Conservation (phyloP, 2,329 filamentous ascomycete genomes). For the Tolypocladium sp. region DNA sequence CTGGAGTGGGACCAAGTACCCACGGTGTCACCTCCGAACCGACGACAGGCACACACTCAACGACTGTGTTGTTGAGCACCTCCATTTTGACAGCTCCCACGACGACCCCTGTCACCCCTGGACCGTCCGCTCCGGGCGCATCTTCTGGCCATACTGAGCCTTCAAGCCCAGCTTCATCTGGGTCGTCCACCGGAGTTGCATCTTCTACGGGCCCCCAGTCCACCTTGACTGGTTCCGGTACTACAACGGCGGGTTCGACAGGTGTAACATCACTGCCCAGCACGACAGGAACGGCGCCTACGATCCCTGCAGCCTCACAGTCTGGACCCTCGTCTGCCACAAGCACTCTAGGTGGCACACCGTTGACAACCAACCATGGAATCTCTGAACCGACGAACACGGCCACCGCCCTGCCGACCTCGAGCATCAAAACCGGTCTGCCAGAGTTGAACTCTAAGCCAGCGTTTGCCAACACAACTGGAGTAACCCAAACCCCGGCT, state of each 20-base stretch:
- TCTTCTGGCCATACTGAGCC: neutral
- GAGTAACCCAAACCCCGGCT: neutral
- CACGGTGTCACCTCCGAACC: neutral
- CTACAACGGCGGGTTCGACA: neutral
- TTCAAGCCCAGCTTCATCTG: neutral
- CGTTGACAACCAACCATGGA: neutral
- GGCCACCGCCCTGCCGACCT: neutral
- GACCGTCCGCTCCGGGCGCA: neutral
- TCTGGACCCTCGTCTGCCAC: neutral
- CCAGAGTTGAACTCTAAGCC: neutral
- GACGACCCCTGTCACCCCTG: neutral
- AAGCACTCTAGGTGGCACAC: neutral
- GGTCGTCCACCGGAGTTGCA: neutral
- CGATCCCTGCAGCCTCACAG: neutral
- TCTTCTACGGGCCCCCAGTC: neutral
- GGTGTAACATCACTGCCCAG: neutral
- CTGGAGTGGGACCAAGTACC: neutral
- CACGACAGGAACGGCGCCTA: neutral
- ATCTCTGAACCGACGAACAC: neutral
- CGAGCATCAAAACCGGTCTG: neutral
- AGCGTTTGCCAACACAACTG: neutral
- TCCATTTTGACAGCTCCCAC: neutral
- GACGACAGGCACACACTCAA: neutral
- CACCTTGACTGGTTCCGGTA: neutral
- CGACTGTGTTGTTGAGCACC: neutral